Conservation (phyloP, 768 basidiomycete genomes). For the Suillus plorans region DNA sequence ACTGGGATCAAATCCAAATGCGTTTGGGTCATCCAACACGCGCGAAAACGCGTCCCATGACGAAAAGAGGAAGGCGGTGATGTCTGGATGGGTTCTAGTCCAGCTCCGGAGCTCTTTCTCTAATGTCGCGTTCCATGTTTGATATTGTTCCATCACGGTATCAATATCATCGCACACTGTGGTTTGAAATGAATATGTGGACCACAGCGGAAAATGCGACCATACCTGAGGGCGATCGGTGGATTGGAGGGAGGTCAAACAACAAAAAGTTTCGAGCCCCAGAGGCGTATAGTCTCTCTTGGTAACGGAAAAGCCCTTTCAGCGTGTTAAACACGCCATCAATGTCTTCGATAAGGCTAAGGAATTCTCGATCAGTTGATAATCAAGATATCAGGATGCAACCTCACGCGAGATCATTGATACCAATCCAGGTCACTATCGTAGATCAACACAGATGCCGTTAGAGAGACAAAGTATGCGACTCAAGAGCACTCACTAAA, state of each 20-base stretch:
- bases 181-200: neutral
- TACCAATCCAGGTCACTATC: constrained; percentile 64
- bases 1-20: constrained; percentile 3
- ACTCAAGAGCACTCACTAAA: constrained; percentile 39
- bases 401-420: constrained; percentile 62
- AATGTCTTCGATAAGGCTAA: neutral
- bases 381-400: neutral
- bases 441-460: neutral
- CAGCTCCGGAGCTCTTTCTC: constrained; percentile 35
- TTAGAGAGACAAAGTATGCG: neutral
- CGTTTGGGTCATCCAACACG: constrained; percentile 45
- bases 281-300: constrained; percentile 47
- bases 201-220: constrained; percentile 18
- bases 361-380: neutral
- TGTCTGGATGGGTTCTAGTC: constrained; percentile 39
- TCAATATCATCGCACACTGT: neutral
- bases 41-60: constrained; percentile 45
- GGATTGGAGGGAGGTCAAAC: constrained; percentile 57
- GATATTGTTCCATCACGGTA: neutral
- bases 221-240: constrained; percentile 38
- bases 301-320: constrained; percentile 39
- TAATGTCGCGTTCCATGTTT: constrained; percentile 48
- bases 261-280: constrained; percentile 59
- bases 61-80: constrained; percentile 50
- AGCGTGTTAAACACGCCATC: constrained; percentile 25